Evolutionary conservation across 441 rosid genomes (phyloP).

Genomic region (Euphorbia neoarborescens): DNA sequence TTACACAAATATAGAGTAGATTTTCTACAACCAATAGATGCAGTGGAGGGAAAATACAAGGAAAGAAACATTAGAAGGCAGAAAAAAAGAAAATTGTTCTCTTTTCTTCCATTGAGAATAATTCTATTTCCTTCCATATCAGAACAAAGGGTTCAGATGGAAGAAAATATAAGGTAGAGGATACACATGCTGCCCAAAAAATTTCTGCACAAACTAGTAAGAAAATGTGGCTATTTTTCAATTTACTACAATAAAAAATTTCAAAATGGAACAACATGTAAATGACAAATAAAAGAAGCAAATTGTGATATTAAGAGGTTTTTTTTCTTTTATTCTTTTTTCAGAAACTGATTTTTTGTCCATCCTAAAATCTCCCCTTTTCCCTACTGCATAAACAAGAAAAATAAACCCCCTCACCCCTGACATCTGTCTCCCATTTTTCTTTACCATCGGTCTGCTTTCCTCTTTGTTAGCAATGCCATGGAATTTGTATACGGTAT

Average conservation of each 20-base stretch:
- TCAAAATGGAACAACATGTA: neutral
- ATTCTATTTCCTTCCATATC: neutral
- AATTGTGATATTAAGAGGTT: no score
- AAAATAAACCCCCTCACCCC: no score
- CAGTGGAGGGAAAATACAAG: neutral
- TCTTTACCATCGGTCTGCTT: neutral
- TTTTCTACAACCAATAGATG: neutral
- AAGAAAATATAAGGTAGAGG: neutral
- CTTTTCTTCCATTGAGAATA: neutral
- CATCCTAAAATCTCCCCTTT: neutral
- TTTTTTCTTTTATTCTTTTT: no score
- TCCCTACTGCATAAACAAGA: no score
- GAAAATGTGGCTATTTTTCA: neutral
- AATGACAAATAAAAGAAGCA: neutral
- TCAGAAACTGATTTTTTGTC: no score
- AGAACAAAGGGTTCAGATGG: no score
- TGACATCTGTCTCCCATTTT: no score
- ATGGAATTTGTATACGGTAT: neutral
- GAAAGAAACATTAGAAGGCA: neutral
- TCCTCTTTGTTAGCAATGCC: neutral
- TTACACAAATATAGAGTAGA: neutral
- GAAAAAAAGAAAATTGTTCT: neutral
- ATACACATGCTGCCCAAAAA: neutral
- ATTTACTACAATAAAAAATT: neutral
- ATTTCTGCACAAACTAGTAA: neutral